These are phyloP conservation scores for Rubroboletus satanas DNA, from an alignment of 768 basidiomycete species.

Conservation along the genomic window DNA sequence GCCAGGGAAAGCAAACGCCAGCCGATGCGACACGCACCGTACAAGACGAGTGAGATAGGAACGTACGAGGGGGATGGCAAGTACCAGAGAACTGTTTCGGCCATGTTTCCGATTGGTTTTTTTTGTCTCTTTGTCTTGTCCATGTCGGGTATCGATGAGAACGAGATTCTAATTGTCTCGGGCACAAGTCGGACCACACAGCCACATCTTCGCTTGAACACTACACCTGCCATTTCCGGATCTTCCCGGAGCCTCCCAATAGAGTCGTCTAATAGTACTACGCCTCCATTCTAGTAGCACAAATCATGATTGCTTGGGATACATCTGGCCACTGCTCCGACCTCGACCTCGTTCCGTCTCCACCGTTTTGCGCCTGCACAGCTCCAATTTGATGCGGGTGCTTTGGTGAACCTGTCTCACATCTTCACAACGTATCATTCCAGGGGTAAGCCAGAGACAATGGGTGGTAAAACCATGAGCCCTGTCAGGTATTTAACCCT, in stretches of 20 bases:
- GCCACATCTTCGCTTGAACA: slow-evolving; percentile 16
- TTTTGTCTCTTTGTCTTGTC: slow-evolving; percentile 24
- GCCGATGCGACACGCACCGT: not conserved
- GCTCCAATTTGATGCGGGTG: not conserved
- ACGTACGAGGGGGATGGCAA: not conserved
- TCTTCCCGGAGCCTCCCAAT: slow-evolving; percentile 1
- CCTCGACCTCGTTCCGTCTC: not conserved
- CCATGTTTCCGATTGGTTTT: not conserved
- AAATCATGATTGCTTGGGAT: too few relatives aligned
- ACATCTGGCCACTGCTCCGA: not conserved
- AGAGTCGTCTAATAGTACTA: not conserved
- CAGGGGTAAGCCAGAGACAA: slow-evolving; percentile 8
- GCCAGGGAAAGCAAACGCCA: not conserved
- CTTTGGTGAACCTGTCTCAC: not conserved
- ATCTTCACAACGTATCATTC: not conserved
- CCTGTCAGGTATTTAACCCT: not conserved
- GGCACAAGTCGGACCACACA: slow-evolving; percentile 13
- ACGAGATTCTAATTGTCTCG: slow-evolving; percentile 20
- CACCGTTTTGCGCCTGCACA: too few relatives aligned
- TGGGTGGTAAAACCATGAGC: not conserved
- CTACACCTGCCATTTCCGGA: slow-evolving; percentile 23
- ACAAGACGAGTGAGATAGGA: not conserved
- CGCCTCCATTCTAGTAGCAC: not conserved
- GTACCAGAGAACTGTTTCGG: not conserved
- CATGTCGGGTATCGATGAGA: not conserved